Evolutionary conservation across 108 stramenopile species (phyloP).

Genomic region (Parietichytrium sp.): DNA sequence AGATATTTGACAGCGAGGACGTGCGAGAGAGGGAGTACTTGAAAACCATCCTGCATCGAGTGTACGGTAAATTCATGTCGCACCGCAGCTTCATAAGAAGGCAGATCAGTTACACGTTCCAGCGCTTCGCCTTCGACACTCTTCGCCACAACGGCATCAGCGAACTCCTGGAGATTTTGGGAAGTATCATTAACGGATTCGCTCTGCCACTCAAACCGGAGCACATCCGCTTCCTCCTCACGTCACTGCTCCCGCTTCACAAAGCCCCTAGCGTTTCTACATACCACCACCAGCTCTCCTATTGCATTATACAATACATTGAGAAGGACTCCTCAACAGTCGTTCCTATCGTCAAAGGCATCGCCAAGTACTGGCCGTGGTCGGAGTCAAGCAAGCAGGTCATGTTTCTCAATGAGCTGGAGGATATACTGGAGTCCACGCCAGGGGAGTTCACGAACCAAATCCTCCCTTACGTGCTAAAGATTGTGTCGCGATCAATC

Average conservation of each 20-base stretch:
- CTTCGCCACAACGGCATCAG: conserved; percentile 96
- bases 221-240: conserved; percentile 90
- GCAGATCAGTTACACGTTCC: conserved; percentile 92
- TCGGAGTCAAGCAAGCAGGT: conserved; percentile 86
- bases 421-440: conserved; percentile 91
- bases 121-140: conserved; percentile 92
- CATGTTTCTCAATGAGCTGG: conserved; percentile 92
- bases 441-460: conserved; percentile 84
- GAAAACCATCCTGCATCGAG: conserved; percentile 96
- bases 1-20: conserved; percentile 97
- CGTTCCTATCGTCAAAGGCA: conserved; percentile 88
- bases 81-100: conserved; percentile 94
- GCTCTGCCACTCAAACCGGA: conserved; percentile 94
- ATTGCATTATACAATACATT: conserved; percentile 98
- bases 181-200: conserved; percentile 96
- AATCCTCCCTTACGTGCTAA: conserved; percentile 77
- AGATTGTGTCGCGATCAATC: conserved; percentile 83
- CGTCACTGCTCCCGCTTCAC: conserved; percentile 95
- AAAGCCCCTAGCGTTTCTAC: conserved; percentile 92
- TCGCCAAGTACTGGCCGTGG: conserved; percentile 98
- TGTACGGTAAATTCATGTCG: conserved; percentile 99
- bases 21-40: conserved; percentile 98
- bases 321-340: conserved; percentile 98
- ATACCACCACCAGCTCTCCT: conserved; percentile 98
- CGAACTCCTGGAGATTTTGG: conserved; percentile 95